A percentile compares a stretch with the other conserved stretches of the same genome.
These are phyloP conservation scores for Epichloe gansuensis DNA, from an alignment of 2,329 filamentous ascomycete species.

Conservation along the genomic window DNA sequence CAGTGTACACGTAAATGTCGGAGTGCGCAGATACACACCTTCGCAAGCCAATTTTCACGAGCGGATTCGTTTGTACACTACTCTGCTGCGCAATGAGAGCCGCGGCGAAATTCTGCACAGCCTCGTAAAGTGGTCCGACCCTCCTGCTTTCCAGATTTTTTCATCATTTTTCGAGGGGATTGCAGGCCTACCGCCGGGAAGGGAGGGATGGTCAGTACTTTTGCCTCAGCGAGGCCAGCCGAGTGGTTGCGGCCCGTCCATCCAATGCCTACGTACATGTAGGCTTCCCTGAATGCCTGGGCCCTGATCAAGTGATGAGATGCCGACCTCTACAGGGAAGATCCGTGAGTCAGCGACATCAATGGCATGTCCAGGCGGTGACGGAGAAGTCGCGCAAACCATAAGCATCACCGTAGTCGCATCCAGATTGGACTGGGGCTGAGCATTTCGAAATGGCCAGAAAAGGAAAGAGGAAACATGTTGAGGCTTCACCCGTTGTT, in stretches of 20 bases:
- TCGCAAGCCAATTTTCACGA: too few species aligned
- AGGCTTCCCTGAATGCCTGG: too few species aligned
- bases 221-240: too few species aligned
- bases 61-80: too few species aligned
- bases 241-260: too few species aligned
- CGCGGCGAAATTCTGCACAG: not conserved
- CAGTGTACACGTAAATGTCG: not conserved
- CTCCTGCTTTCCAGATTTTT: not conserved
- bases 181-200: not conserved
- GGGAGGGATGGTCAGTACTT: not conserved
- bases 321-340: too few species aligned
- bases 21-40: too few species aligned
- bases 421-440: conserved; percentile 10
- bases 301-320: too few species aligned
- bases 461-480: conserved; percentile 6
- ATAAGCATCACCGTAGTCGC: not conserved
- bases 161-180: not conserved
- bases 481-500: not conserved
- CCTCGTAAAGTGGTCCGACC: not conserved
- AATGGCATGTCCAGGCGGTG: too few species aligned
- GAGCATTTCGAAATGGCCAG: conserved; percentile 8
- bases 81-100: too few species aligned
- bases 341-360: not conserved
- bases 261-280: too few species aligned
- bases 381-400: not conserved